Evolutionary conservation across 1,284 basidiomycete species (phyloP).

Genomic region (Puccinia polysora): DNA sequence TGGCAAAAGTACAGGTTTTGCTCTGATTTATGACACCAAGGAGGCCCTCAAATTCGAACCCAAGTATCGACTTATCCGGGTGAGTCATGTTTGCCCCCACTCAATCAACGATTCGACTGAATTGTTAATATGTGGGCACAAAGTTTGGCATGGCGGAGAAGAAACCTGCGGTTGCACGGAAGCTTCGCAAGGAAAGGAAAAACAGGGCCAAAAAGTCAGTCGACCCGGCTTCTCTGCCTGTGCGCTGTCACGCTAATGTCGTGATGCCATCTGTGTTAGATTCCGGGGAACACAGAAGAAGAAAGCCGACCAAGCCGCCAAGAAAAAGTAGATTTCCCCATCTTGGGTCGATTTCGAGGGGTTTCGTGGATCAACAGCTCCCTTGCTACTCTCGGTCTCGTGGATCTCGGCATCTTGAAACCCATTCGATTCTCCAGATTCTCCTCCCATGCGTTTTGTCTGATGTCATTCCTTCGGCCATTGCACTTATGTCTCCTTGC

Average conservation of each 20-base stretch:
- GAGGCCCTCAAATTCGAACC: slow-evolving; percentile 94
- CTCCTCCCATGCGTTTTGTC: too few relatives aligned
- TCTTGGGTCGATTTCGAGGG: slow-evolving; percentile 1
- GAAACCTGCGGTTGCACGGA: slow-evolving; percentile 86
- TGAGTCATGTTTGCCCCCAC: slow-evolving; percentile 57
- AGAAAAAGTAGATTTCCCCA: slow-evolving; percentile 13
- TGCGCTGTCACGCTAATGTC: not conserved
- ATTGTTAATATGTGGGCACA: slow-evolving; percentile 26
- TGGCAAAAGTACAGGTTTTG: slow-evolving; percentile 94
- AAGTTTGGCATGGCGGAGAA: slow-evolving; percentile 79
- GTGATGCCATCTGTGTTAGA: not conserved
- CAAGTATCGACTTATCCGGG: slow-evolving; percentile 87
- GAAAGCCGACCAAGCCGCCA: slow-evolving; percentile 38
- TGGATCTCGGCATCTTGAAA: too few relatives aligned
- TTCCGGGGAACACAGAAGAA: slow-evolving; percentile 44
- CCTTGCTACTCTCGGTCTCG: too few relatives aligned
- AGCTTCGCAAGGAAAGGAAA: slow-evolving; percentile 99
- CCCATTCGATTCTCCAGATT: too few relatives aligned
- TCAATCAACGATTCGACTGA: not conserved
- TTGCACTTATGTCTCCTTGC: too few relatives aligned
- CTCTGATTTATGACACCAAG: slow-evolving; percentile 95
- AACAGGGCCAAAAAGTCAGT: slow-evolving; percentile 92
- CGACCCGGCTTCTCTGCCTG: not conserved
- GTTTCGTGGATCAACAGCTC: too few relatives aligned
- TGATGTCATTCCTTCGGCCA: too few relatives aligned